phyloP scores from a whole-genome alignment of 1,139 yeast genomes.

The Scheffersomyces cryptocercus region DNA sequence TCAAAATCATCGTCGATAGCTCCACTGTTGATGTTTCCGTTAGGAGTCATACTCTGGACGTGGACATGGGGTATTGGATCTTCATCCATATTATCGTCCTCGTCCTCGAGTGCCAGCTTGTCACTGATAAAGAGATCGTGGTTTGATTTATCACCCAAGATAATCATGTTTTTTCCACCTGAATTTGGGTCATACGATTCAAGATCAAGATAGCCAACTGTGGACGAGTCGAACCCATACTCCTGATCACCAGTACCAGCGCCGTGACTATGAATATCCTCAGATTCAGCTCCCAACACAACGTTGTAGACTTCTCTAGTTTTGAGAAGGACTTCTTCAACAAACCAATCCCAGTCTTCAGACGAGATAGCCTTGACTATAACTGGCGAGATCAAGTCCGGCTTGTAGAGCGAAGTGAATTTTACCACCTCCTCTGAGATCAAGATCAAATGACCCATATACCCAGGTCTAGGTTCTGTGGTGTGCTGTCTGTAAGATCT shows the following conservation, averaged over 20 bases:
- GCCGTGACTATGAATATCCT: slow-evolving; percentile 9
- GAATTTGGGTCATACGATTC: slow-evolving; percentile 25
- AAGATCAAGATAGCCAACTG: slow-evolving; percentile 39
- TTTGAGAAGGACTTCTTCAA: slow-evolving; percentile 40
- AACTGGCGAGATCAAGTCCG: slow-evolving; percentile 47
- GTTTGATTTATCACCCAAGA: slow-evolving; percentile 38
- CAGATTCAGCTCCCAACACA: slow-evolving; percentile 44
- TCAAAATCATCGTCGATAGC: slow-evolving; percentile 24
- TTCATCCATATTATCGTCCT: slow-evolving; percentile 19
- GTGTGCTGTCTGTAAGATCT: slow-evolving; percentile 25
- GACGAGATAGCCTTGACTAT: slow-evolving; percentile 41
- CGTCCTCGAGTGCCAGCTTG: slow-evolving; percentile 11
- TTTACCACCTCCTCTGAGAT: slow-evolving; percentile 53
- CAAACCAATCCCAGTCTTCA: slow-evolving; percentile 49
- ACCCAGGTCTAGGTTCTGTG: slow-evolving; percentile 42
- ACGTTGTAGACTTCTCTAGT: slow-evolving; percentile 50
- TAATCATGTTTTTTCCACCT: slow-evolving; percentile 21
- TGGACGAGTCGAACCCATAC: slow-evolving; percentile 33
- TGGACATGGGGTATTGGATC: slow-evolving; percentile 19
- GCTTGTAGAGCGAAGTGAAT: slow-evolving; percentile 50
- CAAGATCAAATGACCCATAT: slow-evolving; percentile 48
- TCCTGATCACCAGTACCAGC: slow-evolving; percentile 14
- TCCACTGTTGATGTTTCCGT: slow-evolving; percentile 9
- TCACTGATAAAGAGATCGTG: slow-evolving; percentile 33
- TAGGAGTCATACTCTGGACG: slow-evolving; percentile 26